Base-by-base conservation (phyloP, 2,329 filamentous ascomycete genomes). In the Domatiomyces globalis region DNA sequence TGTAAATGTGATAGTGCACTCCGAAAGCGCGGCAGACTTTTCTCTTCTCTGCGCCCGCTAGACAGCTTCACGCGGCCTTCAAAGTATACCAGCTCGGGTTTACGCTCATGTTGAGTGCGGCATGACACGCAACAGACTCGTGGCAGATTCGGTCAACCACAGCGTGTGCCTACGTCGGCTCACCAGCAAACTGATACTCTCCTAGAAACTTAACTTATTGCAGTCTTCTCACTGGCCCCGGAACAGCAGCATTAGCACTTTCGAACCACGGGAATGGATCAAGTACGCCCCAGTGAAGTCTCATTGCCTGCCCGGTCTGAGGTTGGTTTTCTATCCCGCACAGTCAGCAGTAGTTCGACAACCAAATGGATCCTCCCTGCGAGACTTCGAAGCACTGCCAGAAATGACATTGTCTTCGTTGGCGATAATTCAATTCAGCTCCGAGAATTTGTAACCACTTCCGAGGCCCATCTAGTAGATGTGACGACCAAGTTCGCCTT, bases 371-470 rank as follows among this genome's bases (percentile, higher is more conserved):
- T 95, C 44, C 71, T 95, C 12, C 85, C 88, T 10, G 86, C 83
- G n/a, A 79, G 83, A 54, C 72, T 96, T 53, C 78, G 89, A 52
- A 81, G 81, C 51, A 73, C 74, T 49, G 67, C 74, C 44, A 73
- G 81, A 54, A 88, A 92, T 59, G 89, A 96, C 69, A 79, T 95
- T 56, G 83, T 89, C 39, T 87, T 95, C 60, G 76, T 98, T 52
- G 86, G 88, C 50, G 84, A 94, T 58, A 78, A 84, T 56, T 86
- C 80, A 60, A 77, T 98, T 45, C 83, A 90, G 58, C 80, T 96
- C 56, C 84, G 82, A 60, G 84, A 94, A 64, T 76, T 92, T 19
- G 60, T 68, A 2, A 73, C 74, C 4, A 72, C 73, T 45, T 79
- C 85, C 62, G 81, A 82, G 1, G 20, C 45, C 29, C 81, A 84